phyloP scores from a whole-genome alignment of 306 rosid species.

The Glycine tomentella region DNA sequence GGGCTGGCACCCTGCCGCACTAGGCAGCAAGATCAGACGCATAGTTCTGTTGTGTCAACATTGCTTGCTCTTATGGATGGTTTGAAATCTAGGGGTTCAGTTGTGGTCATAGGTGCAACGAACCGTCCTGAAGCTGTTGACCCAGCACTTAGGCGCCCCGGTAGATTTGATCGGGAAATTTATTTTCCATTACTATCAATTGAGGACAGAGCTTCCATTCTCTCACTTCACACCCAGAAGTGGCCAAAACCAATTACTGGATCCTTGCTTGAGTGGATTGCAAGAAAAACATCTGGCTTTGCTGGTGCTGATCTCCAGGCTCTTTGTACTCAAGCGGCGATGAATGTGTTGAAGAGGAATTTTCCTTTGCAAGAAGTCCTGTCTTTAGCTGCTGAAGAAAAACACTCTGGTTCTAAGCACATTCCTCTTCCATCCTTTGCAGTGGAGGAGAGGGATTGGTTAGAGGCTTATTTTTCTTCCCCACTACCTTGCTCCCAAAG shows the following conservation, averaged over 20 bases:
- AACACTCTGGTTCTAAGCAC: constrained; percentile 56
- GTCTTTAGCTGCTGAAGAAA: constrained; percentile 77
- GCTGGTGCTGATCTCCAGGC: constrained; percentile 99
- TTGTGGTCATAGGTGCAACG: constrained; percentile 96
- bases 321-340: constrained; percentile 97
- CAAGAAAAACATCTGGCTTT: constrained; percentile 84
- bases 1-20: constrained; percentile 95
- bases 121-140: constrained; percentile 99
- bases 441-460: constrained; percentile 98
- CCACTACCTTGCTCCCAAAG: constrained; percentile 94
- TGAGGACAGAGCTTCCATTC: constrained; percentile 95
- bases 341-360: constrained; percentile 88
- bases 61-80: constrained; percentile 98
- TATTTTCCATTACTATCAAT: constrained; percentile 93
- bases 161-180: constrained; percentile 96
- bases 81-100: constrained; percentile 95
- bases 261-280: constrained; percentile 82
- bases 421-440: constrained; percentile 81
- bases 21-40: constrained; percentile 98
- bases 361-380: constrained; percentile 88
- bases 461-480: constrained; percentile 77
- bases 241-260: constrained; percentile 94
- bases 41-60: constrained; percentile 97
- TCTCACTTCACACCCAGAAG: constrained; percentile 90
- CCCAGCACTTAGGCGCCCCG: constrained; percentile 95